Percentiles rank a stretch among this genome's conserved stretches.
These are phyloP conservation scores for Coemansia umbellata DNA, from an alignment of 192 early-diverging fungal genomes.

Conservation along the genomic window DNA sequence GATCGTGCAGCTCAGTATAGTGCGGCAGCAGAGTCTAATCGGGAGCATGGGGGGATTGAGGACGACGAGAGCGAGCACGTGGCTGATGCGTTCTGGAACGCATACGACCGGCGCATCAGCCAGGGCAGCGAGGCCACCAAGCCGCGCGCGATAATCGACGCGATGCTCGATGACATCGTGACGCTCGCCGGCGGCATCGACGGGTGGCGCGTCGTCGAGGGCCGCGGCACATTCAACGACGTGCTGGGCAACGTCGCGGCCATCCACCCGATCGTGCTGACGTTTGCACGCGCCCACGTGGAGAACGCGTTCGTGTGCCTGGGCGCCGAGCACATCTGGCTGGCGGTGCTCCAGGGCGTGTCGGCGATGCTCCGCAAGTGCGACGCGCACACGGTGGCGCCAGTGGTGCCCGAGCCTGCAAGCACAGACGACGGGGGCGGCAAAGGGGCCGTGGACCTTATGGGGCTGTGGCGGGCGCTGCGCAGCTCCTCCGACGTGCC, in stretches of 20 bases:
- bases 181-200: slow-evolving; percentile 2
- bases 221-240: slow-evolving; percentile 39
- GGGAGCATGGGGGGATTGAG: background rate
- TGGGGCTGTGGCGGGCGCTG: slow-evolving; percentile 26
- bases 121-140: slow-evolving; percentile 6
- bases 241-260: slow-evolving; percentile 21
- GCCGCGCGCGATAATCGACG: slow-evolving; percentile 24
- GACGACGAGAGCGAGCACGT: background rate
- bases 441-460: slow-evolving; percentile 3
- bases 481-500: slow-evolving; percentile 25
- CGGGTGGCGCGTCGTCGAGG: slow-evolving; percentile 35
- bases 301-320: slow-evolving; percentile 15
- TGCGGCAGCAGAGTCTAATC: background rate
- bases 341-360: slow-evolving; percentile 32
- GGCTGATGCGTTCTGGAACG: slow-evolving; percentile 24
- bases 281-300: slow-evolving; percentile 35
- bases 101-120: slow-evolving; percentile 27
- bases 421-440: background rate
- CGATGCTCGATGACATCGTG: slow-evolving; percentile 34
- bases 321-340: slow-evolving; percentile 44
- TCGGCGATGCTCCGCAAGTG: slow-evolving; percentile 15
- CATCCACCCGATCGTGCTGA: slow-evolving; percentile 35
- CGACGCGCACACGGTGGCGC: background rate
- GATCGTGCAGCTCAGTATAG: background rate
- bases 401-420: background rate